These are phyloP conservation scores for Brassica cretica DNA, from an alignment of 345 rosid species.

Conservation along the genomic window DNA sequence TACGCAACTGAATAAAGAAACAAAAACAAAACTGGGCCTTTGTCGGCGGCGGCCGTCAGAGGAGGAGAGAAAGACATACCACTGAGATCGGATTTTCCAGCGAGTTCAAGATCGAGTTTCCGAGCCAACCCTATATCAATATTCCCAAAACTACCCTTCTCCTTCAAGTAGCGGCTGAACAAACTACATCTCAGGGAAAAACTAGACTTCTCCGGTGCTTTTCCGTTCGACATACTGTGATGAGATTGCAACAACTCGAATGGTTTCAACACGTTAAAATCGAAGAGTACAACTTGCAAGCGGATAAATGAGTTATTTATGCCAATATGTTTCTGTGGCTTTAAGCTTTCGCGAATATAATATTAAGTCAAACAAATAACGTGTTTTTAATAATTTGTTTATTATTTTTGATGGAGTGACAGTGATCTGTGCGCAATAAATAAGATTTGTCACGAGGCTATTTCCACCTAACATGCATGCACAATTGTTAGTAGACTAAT, in stretches of 20 bases:
- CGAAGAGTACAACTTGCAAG: neutral
- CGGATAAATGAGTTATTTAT: neutral
- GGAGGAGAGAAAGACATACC: conserved; percentile 21
- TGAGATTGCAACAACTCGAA: neutral
- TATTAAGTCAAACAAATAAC: conserved; percentile 12
- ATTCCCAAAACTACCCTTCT: conserved; percentile 54
- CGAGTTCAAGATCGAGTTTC: conserved; percentile 39
- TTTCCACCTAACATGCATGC: neutral
- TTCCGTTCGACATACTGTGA: conserved; percentile 32
- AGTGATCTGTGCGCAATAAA: conserved; percentile 5
- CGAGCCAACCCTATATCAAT: conserved; percentile 38
- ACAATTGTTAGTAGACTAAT: neutral
- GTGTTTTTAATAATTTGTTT: conserved; percentile 7
- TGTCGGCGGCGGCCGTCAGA: conserved; percentile 24
- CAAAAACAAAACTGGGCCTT: neutral
- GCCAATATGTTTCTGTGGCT: conserved; percentile 22
- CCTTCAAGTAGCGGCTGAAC: conserved; percentile 71
- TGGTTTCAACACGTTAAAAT: neutral
- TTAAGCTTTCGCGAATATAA: conserved; percentile 5
- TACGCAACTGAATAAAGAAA: neutral
- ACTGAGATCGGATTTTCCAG: conserved; percentile 38
- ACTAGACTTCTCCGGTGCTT: conserved; percentile 48
- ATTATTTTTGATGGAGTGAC: neutral
- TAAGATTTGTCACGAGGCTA: conserved; percentile 5
- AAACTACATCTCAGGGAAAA: conserved; percentile 62